Evolutionary conservation across 257 asterid genomes (phyloP), one percentile per base, ranked within the genome.

Genomic region (Petrea volubilis): DNA sequence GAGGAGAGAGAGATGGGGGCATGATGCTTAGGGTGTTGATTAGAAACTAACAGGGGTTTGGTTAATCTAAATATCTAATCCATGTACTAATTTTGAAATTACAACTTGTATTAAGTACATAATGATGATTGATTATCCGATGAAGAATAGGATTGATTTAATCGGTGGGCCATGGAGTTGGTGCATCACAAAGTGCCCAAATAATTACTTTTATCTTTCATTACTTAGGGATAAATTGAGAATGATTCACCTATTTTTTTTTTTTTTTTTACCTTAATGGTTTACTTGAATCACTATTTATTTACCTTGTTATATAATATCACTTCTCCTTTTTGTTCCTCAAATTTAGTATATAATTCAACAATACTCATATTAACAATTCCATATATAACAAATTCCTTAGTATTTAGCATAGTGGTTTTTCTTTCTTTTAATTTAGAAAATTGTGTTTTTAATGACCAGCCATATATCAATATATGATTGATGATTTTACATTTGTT

Each of bases 111-210:
- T 58, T 70, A 11, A 18, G 33, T 63, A 3, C 34, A 51, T 34
- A 9, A 5, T 17, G 36, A 73, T 67, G 20, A 12, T 25, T 60
- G 6, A 41, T 72, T 67, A 34, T 38, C 56, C 67, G 59, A 46
- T 68, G 51, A 20, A 21, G 2, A 74, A 65, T 46, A 25, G 31
- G 73, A 31, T 29, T 24, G 41, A 28, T 51, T 36, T 29, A 58
- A 23, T 27, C 51, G 63, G 73, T 63, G 77, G 77, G 77, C 14
- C 70, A 56, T 60, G 49, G 6, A 47, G 53, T 57, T 36, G 80
- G 63, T 59, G 57, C 71, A 74, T 29, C 57, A 43, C 70, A 49
- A 52, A 70, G 41, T 74, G 71, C 74, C 47, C 67, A 64, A 58
- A 67, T 67, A 25, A 72, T 43, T 34, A 60, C 24, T 31, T 34